Base-by-base conservation (phyloP, 768 basidiomycete genomes). In the Boletus sensibilis region DNA sequence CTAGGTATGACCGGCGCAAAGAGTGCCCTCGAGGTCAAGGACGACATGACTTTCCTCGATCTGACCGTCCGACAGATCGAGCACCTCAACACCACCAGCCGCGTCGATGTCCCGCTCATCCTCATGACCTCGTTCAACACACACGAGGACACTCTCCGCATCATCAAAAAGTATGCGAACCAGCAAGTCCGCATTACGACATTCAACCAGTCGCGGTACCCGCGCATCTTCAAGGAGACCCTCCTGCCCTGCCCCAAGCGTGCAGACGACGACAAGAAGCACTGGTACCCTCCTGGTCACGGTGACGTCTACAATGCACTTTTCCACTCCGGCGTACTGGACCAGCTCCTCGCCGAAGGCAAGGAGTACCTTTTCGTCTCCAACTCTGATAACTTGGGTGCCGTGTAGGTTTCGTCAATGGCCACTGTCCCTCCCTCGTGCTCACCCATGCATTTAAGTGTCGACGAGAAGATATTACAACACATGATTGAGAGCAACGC, bases 101-200 rank as follows among this genome's bases (percentile, higher is more conserved):
- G 78, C 54, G 82, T 81, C 68, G 85, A 88, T 72, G 87, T 89
- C 50, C 87, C 88, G 1, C 84, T 89, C 69, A 86, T 89, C 71
- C 81, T 89, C 64, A 89, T 89, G 87, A 89, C 88, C 65, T 87
- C 86, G 50, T 89, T 89, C 78, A 89, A 89, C 76, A 89, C 87
- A 9, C 86, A 87, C 69, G 87, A 88, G 25, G 87, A 89, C 69
- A 89, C 87, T 18, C 78, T 85, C 29, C 82, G 87, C 44, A 85
- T 89, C 75, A 88, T 89, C 69, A 87, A 87, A 71, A 89, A 89
- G 74, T 89, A 89, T 73, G 81, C 82, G 41, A 89, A 88, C 75
- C 87, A 88, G 75, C 87, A 87, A 73, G 78, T 88, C 68, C 81
- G 85, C 70, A 85, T 88, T 64, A 79, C 82, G 52, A 81, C 81